These are phyloP conservation scores for Epithele typhae DNA, from an alignment of 768 basidiomycete genomes.

Conservation along the genomic window DNA sequence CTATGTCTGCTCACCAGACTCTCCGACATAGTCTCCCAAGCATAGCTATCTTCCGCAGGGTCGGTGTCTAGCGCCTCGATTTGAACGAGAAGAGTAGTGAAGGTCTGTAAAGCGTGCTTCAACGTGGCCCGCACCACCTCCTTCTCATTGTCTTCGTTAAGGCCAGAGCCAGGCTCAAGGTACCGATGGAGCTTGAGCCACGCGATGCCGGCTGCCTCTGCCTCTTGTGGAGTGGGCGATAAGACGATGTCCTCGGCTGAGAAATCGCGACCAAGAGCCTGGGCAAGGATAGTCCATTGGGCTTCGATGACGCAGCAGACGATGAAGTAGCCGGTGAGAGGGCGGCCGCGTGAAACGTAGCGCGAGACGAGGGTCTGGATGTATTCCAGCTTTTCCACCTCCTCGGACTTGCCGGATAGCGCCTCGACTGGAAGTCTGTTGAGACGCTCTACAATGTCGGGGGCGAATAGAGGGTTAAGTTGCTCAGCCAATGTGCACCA, in stretches of 20 bases:
- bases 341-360: conserved; percentile 71
- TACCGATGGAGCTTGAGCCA: conserved; percentile 67
- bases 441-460: conserved; percentile 65
- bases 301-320: conserved; percentile 88
- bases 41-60: conserved; percentile 80
- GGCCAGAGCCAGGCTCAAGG: conserved; percentile 39
- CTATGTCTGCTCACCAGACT: conserved; percentile 55
- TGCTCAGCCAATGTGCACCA: conserved; percentile 55
- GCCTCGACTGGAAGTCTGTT: conserved; percentile 68
- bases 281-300: conserved; percentile 81
- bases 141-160: conserved; percentile 25
- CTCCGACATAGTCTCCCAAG: conserved; percentile 91
- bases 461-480: conserved; percentile 58
- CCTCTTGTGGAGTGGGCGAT: conserved; percentile 46
- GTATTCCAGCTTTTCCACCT: conserved; percentile 50
- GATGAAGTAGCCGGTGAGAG: conserved; percentile 82
- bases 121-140: conserved; percentile 42
- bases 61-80: conserved; percentile 81
- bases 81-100: conserved; percentile 71
- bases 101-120: conserved; percentile 66
- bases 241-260: conserved; percentile 6
- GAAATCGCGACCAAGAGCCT: conserved; percentile 44
- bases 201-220: conserved; percentile 79
- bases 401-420: conserved; percentile 46
- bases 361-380: conserved; percentile 69